Base-by-base conservation (phyloP, 352 stramenopile species). In the Phytopythium helicoides region DNA sequence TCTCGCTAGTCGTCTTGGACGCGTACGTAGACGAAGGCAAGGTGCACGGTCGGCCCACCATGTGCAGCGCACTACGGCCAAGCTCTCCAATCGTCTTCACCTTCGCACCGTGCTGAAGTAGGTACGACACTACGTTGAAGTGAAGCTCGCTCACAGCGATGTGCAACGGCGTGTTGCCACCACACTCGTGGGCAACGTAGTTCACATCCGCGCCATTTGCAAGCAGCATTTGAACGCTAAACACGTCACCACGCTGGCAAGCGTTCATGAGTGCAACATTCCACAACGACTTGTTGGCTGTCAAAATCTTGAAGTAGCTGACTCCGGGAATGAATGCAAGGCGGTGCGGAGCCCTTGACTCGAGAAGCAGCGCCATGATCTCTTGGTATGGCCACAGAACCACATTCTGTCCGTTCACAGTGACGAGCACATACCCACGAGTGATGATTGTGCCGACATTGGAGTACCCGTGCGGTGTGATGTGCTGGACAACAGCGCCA, bases 261-360 rank as follows among this genome's bases (percentile, higher is more conserved):
- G 86, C 86, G 58, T 95, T 81, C 42, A 92, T 85, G 16, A 95
- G 64, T n/a, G 86, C 86, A 11, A 95, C 86, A 46, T 95, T 95
- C 86, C 86, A 95, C 12, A 95, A 45, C 33, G 86, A 87, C 58
- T 95, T 95, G 63, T 89, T 93, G 0, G 77, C 78, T 18, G 82
- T 89, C 46, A 95, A 52, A 53, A 95, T 95, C 50, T 92, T 92
- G 63, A 92, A 92, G 56, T 95, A 95, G 58, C 78, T 92, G 53
- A 56, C 76, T 25, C 68, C 75, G n/a, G 82, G 83, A 37, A 95
- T 95, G 49, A 95, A 95, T 6, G 82, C 83, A 25, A 95, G 59
- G 28, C 83, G 73, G 67, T 93, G 79, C 6, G 86, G 85, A 16
- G 81, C 80, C 0, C 64, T 66, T 15, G 86, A 92, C 47, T 80